These are phyloP conservation scores for Aspergillus haitiensis DNA, from an alignment of 495 filamentous ascomycete genomes.

Conservation along the genomic window DNA sequence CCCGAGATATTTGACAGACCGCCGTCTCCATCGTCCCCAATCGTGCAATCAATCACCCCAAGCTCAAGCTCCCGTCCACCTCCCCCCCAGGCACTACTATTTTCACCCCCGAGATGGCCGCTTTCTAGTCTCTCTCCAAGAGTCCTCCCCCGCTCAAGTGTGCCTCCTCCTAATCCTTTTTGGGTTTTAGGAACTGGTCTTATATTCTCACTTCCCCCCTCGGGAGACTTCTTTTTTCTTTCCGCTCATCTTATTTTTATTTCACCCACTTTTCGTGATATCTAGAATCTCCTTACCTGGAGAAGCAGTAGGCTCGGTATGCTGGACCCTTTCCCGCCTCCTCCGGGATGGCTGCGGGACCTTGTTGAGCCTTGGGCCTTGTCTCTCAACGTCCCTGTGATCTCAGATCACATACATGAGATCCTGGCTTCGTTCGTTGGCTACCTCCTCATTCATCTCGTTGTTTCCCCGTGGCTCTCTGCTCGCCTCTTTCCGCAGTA, in stretches of 20 bases:
- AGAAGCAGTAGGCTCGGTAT: conserved; percentile 35
- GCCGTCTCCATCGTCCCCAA: background rate
- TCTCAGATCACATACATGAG: conserved; percentile 88
- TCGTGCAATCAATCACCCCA: background rate
- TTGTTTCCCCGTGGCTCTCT: conserved; percentile 76
- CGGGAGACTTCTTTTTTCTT: conserved; percentile 3
- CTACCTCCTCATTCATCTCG: conserved; percentile 74
- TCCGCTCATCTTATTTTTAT: conserved; percentile 2
- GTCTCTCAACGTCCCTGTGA: conserved; percentile 60
- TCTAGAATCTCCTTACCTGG: conserved; percentile 4
- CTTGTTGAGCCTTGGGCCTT: conserved; percentile 46
- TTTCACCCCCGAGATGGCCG: conserved; percentile 12
- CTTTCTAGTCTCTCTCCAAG: conserved; percentile 13
- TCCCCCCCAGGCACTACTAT: conserved; percentile 13
- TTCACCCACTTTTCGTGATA: conserved; percentile 1
- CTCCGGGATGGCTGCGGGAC: conserved; percentile 45
- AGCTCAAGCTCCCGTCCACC: background rate
- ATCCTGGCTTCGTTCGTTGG: conserved; percentile 68
- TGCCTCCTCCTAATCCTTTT: conserved; percentile 1
- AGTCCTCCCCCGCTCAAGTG: conserved; percentile 5
- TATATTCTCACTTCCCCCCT: conserved; percentile 8
- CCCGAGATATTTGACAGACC: background rate
- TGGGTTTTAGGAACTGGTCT: conserved; percentile 7
- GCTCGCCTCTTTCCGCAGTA: conserved; percentile 63
- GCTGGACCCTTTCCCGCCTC: conserved; percentile 51